Base-by-base conservation (phyloP, 148 eudicot species). In the Nepenthes mirabilis region DNA sequence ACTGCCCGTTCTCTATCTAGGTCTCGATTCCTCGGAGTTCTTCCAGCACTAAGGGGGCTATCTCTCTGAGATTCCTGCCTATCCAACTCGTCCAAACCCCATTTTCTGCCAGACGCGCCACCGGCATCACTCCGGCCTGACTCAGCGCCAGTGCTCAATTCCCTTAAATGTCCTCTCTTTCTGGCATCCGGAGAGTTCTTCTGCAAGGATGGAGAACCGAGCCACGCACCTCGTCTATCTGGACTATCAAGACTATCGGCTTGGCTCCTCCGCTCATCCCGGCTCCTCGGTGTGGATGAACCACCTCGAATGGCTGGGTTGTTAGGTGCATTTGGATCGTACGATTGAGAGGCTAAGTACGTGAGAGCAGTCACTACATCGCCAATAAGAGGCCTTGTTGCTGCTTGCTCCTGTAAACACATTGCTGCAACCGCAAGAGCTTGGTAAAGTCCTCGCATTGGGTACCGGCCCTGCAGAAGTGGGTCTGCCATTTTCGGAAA, bases 351-450 rank as follows among this genome's bases (percentile, higher is more conserved):
- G 62, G 88, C 96, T 62, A 88, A 67, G 72, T 88, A 88, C 37
- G 91, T 78, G 57, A 88, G 82, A 47, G 96, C 96, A 10, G 96
- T 88, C 34, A 88, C 96, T 35, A 88, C 96, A 67, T 88, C 96
- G 10, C 88, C 86, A 12, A 85, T 88, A 1, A 82, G 78, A 68
- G 96, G 96, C 11, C 96, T 85, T 3, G 81, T 87, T 35, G 88
- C 91, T 43, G 84, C 96, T 62, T 75, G 83, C 69, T 88, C 96
- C 66, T 88, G 91, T 14, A 74, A 78, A 59, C 96, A 88, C 96
- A 88, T 88, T 13, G 96, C 83, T 54, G 96, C 96, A 64, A 88
- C 86, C 2, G 91, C 88, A 47, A 88, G 70, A 53, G 96, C 96
- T 71, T 88, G 91, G 70, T 88, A 85, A 1, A 88, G 83, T 10